phyloP scores from a whole-genome alignment of 495 filamentous ascomycete genomes.

The Aspergillus egyptiacus region DNA sequence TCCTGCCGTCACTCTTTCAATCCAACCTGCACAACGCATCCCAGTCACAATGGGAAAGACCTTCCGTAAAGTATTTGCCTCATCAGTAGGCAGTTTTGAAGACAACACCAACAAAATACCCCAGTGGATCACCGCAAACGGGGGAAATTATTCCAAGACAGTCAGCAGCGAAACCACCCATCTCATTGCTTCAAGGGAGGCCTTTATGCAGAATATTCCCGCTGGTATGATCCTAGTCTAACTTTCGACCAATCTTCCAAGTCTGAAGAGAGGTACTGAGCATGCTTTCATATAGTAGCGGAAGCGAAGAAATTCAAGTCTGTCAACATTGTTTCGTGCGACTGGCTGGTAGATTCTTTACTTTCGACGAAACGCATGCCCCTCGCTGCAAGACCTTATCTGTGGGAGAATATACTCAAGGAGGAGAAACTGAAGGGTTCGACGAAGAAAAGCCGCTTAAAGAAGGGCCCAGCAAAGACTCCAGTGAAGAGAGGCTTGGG shows the following conservation, averaged over 20 bases:
- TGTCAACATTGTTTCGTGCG: constrained; percentile 51
- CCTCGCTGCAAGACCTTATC: constrained; percentile 41
- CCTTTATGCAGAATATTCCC: constrained; percentile 39
- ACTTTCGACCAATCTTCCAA: background rate
- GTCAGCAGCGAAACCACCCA: constrained; percentile 49
- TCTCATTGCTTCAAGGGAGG: constrained; percentile 49
- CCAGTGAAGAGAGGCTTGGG: background rate
- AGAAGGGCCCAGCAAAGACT: background rate
- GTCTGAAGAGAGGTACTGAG: background rate
- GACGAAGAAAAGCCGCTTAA: background rate
- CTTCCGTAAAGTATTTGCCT: constrained; percentile 24
- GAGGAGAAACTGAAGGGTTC: constrained; percentile 16
- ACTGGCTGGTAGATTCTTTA: constrained; percentile 58
- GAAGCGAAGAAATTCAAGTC: constrained; percentile 31
- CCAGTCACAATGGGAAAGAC: constrained; percentile 27
- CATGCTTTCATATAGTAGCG: constrained; percentile 29
- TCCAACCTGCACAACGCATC: constrained; percentile 1
- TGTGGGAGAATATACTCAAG: constrained; percentile 34
- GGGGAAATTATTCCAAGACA: constrained; percentile 39
- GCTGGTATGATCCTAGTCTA: constrained; percentile 34
- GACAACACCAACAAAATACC: constrained; percentile 37
- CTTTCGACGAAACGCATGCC: constrained; percentile 23
- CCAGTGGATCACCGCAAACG: constrained; percentile 50
- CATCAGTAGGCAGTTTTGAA: constrained; percentile 39
- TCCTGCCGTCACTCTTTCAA: background rate